Conservation (phyloP, 2,329 filamentous ascomycete species). For the Claviceps cyperi region DNA sequence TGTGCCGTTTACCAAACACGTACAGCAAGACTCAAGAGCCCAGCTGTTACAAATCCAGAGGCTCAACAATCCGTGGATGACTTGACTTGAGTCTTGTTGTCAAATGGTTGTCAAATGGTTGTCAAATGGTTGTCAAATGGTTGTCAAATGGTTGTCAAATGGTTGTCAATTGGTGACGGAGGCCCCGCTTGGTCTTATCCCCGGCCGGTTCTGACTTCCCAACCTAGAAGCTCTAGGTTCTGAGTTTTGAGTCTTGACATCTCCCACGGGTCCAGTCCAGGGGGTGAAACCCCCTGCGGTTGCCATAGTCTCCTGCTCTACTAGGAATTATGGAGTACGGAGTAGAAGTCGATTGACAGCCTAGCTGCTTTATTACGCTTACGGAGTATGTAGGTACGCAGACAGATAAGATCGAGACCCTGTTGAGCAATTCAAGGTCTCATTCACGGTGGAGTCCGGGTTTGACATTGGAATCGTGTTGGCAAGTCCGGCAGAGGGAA, state of each 20-base stretch:
- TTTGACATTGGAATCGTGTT: background rate
- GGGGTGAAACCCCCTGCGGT: background rate
- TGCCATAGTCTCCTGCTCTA: background rate
- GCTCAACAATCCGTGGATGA: background rate
- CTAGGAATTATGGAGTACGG: no score
- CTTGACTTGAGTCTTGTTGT: background rate
- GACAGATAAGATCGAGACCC: background rate
- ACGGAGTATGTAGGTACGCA: no score
- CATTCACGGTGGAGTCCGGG: background rate
- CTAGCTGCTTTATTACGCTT: no score
- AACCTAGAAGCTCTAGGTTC: no score
- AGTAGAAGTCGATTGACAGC: background rate
- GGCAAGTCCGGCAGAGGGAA: background rate
- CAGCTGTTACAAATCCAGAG: background rate
- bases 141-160: no score
- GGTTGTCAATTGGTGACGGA: background rate
- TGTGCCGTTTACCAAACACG: no score
- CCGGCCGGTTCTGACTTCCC: no score
- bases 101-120: no score
- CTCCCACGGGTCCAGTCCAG: no score
- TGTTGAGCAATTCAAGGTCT: background rate
- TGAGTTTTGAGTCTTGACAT: background rate
- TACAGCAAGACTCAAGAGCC: background rate
- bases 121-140: no score
- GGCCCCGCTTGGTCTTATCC: background rate